Conservation (phyloP, 2,329 filamentous ascomycete species). For the Penicillium sp. region DNA sequence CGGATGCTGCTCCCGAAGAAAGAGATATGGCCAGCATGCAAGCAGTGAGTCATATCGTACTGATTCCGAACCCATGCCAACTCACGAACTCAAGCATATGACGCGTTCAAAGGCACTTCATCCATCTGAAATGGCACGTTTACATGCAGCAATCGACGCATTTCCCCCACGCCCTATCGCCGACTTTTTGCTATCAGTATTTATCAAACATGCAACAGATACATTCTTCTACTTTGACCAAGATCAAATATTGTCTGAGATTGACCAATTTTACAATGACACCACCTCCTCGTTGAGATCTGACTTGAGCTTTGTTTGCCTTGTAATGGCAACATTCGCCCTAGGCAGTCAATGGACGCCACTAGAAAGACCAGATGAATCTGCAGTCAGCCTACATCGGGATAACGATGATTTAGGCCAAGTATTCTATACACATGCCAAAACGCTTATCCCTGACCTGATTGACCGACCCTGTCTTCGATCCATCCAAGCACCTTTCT, state of each 20-base stretch:
- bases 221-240: slow-evolving; percentile 22
- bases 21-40: slow-evolving; percentile 15
- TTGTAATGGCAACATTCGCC: slow-evolving; percentile 21
- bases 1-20: slow-evolving; percentile 5
- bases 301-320: slow-evolving; percentile 17
- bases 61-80: neutral
- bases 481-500: slow-evolving; percentile 34
- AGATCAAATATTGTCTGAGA: slow-evolving; percentile 10
- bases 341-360: slow-evolving; percentile 38
- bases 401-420: slow-evolving; percentile 27
- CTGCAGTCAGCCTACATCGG: neutral
- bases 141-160: slow-evolving; percentile 7
- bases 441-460: slow-evolving; percentile 32
- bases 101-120: slow-evolving; percentile 3
- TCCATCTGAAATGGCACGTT: slow-evolving; percentile 6
- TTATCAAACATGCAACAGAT: slow-evolving; percentile 20
- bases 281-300: slow-evolving; percentile 6
- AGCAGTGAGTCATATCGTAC: slow-evolving; percentile 5
- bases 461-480: slow-evolving; percentile 33
- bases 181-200: slow-evolving; percentile 17
- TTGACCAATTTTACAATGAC: slow-evolving; percentile 16
- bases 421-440: slow-evolving; percentile 31
- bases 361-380: slow-evolving; percentile 25
- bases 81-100: slow-evolving; percentile 4
- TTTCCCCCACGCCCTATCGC: slow-evolving; percentile 16